Percentiles rank a stretch among this genome's conserved stretches.
Conservation (phyloP, 176 grass and related monocot genomes). For the Oryza meyeriana region DNA sequence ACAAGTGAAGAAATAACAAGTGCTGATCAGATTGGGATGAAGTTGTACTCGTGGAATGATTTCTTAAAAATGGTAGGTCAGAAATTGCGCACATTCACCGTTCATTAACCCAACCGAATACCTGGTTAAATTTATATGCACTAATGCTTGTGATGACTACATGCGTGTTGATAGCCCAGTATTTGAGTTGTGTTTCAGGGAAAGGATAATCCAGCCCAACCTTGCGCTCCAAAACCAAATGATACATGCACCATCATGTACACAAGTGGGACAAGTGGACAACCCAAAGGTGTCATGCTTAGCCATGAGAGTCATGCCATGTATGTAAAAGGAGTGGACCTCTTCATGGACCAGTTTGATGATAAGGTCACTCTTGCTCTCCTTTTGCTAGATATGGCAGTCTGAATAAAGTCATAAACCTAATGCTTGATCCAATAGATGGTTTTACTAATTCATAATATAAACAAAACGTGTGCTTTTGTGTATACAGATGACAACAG, state of each 20-base stretch:
- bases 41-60: conserved; percentile 78
- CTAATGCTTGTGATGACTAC: conserved; percentile 19
- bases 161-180: conserved; percentile 25
- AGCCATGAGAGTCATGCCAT: conserved; percentile 69
- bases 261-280: conserved; percentile 95
- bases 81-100: neutral
- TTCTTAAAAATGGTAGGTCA: conserved; percentile 71
- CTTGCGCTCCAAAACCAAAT: conserved; percentile 53
- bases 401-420: neutral
- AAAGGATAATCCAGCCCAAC: conserved; percentile 58
- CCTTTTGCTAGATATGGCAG: neutral
- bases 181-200: conserved; percentile 54
- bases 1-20: conserved; percentile 56
- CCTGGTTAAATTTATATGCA: conserved; percentile 16
- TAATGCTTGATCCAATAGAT: neutral
- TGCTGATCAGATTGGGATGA: conserved; percentile 42
- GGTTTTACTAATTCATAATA: neutral
- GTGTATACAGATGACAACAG: conserved; percentile 78
- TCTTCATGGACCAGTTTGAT: conserved; percentile 87
- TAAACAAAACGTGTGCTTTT: conserved; percentile 28
- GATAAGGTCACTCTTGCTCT: conserved; percentile 58
- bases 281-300: conserved; percentile 89
- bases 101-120: conserved; percentile 16
- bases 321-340: conserved; percentile 70
- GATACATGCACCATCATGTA: conserved; percentile 99